phyloP scores from a whole-genome alignment of 2,329 filamentous ascomycete species.

The Fusarium dlaminii region DNA sequence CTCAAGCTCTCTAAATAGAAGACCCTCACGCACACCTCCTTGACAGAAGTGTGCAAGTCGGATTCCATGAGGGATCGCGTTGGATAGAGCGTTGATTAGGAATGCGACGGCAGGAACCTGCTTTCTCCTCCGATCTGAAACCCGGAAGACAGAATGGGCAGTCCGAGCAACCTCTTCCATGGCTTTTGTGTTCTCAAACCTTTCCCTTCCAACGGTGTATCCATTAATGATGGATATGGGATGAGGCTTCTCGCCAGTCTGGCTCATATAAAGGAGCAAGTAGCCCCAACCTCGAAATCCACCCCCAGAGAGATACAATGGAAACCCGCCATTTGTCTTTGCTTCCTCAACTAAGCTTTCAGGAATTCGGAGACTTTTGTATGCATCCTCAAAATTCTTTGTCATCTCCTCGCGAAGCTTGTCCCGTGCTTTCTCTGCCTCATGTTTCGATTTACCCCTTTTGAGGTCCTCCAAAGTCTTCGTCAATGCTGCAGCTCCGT shows the following conservation, averaged over 20 bases:
- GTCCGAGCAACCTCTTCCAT: conserved; percentile 25
- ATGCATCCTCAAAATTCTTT: conserved; percentile 7
- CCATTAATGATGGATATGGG: conserved; percentile 26
- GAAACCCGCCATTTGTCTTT: conserved; percentile 15
- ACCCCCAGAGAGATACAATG: conserved; percentile 17
- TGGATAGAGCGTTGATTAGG: conserved; percentile 11
- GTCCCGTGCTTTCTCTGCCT: conserved; percentile 15
- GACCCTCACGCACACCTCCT: conserved; percentile 18
- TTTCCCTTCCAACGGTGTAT: conserved; percentile 8
- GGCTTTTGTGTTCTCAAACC: conserved; percentile 22
- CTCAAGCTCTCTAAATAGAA: conserved; percentile 15
- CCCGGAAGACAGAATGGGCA: conserved; percentile 19
- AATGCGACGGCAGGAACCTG: conserved; percentile 23
- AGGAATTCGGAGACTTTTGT: conserved; percentile 9
- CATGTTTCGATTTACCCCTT: conserved; percentile 13
- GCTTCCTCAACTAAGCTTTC: conserved; percentile 3
- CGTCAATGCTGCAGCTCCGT: conserved; percentile 19
- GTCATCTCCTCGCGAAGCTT: conserved; percentile 12
- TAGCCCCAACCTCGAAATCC: conserved; percentile 25
- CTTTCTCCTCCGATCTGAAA: conserved; percentile 17
- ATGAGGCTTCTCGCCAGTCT: background rate
- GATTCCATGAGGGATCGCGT: conserved; percentile 19
- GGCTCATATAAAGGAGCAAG: conserved; percentile 21
- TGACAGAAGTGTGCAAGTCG: conserved; percentile 22
- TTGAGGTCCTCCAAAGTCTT: conserved; percentile 10